These are phyloP conservation scores for Vachellia pachyceras DNA, from an alignment of 306 rosid species.

Conservation along the genomic window DNA sequence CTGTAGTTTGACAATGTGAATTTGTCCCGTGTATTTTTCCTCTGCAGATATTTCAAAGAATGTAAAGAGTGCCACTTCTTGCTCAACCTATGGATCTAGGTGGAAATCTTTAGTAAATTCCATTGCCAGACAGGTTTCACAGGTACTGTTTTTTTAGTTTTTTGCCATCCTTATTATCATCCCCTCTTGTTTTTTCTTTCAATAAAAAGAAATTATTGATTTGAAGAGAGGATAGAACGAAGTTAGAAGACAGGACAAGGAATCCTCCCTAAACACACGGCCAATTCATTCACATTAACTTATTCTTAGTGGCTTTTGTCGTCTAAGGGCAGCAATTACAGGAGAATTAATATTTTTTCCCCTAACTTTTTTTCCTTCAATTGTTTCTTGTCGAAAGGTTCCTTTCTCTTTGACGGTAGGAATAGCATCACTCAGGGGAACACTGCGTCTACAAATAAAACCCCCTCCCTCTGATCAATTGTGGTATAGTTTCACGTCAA, in stretches of 20 bases:
- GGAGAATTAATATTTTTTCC: not conserved
- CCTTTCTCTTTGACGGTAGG: constrained; percentile 81
- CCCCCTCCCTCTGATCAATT: constrained; percentile 95
- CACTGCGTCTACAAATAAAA: constrained; percentile 82
- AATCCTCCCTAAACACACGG: not conserved
- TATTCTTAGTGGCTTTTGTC: not conserved
- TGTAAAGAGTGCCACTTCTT: constrained; percentile 46
- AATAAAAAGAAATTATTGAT: not conserved
- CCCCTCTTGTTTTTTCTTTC: not conserved
- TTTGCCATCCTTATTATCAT: not conserved
- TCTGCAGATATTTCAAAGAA: constrained; percentile 45
- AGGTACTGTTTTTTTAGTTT: constrained; percentile 54
- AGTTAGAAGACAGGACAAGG: not conserved
- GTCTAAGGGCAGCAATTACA: not conserved
- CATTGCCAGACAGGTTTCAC: constrained; percentile 89
- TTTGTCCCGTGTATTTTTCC: not conserved
- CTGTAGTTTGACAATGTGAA: not conserved
- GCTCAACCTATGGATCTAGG: constrained; percentile 59
- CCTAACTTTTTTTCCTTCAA: not conserved
- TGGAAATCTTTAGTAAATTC: constrained; percentile 77
- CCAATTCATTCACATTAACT: not conserved
- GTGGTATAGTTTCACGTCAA: constrained; percentile 90
- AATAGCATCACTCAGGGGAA: constrained; percentile 82
- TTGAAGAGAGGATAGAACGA: not conserved
- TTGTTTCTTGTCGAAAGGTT: constrained; percentile 63